Evolutionary conservation across 768 basidiomycete species (phyloP).

Genomic region (Lentinula lateritia): DNA sequence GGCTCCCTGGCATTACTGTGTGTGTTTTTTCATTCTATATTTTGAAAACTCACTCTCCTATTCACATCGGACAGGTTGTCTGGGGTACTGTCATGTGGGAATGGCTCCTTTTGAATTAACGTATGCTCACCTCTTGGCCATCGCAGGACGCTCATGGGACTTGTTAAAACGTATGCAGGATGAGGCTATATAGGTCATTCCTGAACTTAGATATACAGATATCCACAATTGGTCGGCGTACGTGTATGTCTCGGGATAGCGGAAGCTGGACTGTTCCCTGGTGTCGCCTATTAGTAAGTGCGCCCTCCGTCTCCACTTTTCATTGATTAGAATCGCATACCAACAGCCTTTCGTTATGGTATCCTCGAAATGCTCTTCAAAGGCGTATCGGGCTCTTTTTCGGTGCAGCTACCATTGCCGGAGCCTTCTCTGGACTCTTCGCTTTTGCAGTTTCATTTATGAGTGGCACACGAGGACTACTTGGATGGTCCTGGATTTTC

Average conservation of each 20-base stretch:
- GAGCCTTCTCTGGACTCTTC: slow-evolving; percentile 56
- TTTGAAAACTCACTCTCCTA: not conserved
- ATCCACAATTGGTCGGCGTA: slow-evolving; percentile 53
- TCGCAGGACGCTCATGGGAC: slow-evolving; percentile 55
- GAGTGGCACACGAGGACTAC: slow-evolving; percentile 35
- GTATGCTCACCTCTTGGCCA: not conserved
- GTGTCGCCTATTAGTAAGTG: slow-evolving; percentile 65
- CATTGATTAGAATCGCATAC: not conserved
- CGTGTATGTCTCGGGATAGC: slow-evolving; percentile 58
- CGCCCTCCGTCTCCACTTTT: not conserved
- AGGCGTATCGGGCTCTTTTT: slow-evolving; percentile 60
- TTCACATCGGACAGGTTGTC: slow-evolving; percentile 29
- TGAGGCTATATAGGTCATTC: not conserved
- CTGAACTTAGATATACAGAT: slow-evolving; percentile 29
- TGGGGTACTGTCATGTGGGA: slow-evolving; percentile 65
- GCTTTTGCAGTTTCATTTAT: slow-evolving; percentile 53
- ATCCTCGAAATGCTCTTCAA: slow-evolving; percentile 57
- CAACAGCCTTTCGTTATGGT: slow-evolving; percentile 61
- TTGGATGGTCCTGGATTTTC: slow-evolving; percentile 69
- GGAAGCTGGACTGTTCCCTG: slow-evolving; percentile 70
- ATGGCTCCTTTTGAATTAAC: not conserved
- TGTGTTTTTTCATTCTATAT: not conserved
- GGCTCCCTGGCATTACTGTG: slow-evolving; percentile 65
- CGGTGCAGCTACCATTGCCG: slow-evolving; percentile 57
- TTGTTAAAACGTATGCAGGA: slow-evolving; percentile 52